phyloP scores from a whole-genome alignment of 2,329 filamentous ascomycete genomes.

The Apiospora kogelbergensis region DNA sequence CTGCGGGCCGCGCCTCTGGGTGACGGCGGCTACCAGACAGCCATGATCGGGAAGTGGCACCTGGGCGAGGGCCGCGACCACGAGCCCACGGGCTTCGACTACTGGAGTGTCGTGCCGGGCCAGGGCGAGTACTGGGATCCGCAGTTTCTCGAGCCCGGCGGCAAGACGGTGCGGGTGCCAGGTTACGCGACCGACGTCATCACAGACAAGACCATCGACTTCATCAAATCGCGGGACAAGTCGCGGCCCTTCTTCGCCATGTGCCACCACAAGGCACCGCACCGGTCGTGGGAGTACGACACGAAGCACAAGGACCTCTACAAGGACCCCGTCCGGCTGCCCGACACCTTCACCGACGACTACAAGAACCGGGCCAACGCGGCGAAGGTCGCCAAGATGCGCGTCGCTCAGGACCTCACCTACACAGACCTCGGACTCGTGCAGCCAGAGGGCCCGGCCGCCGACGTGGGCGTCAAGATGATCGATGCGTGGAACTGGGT shows the following conservation, averaged over 20 bases:
- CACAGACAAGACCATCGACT: slow-evolving; percentile 47
- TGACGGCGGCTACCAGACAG: slow-evolving; percentile 45
- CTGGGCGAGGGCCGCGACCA: slow-evolving; percentile 46
- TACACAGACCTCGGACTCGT: slow-evolving; percentile 51
- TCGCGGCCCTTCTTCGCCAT: slow-evolving; percentile 52
- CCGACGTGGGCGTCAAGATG: slow-evolving; percentile 36
- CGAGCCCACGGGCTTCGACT: slow-evolving; percentile 50
- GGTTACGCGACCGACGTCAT: slow-evolving; percentile 55
- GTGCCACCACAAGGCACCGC: slow-evolving; percentile 58
- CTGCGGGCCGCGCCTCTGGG: slow-evolving; percentile 27
- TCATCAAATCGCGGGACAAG: slow-evolving; percentile 33
- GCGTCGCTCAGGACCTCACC: slow-evolving; percentile 50
- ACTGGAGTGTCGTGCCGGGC: slow-evolving; percentile 51
- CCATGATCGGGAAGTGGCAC: slow-evolving; percentile 56
- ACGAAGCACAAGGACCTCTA: slow-evolving; percentile 49
- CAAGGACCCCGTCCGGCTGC: slow-evolving; percentile 43
- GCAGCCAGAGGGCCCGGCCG: slow-evolving; percentile 47
- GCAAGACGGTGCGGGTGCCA: slow-evolving; percentile 24
- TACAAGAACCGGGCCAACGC: slow-evolving; percentile 54
- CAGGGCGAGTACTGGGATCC: slow-evolving; percentile 55
- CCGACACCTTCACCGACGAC: slow-evolving; percentile 53
- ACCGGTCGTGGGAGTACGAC: slow-evolving; percentile 52
- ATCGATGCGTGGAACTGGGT: slow-evolving; percentile 25
- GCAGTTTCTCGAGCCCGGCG: slow-evolving; percentile 43
- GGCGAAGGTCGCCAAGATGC: slow-evolving; percentile 50